phyloP scores from a whole-genome alignment of 371 early-diverging fungal species.

The Mortierella sp. region DNA sequence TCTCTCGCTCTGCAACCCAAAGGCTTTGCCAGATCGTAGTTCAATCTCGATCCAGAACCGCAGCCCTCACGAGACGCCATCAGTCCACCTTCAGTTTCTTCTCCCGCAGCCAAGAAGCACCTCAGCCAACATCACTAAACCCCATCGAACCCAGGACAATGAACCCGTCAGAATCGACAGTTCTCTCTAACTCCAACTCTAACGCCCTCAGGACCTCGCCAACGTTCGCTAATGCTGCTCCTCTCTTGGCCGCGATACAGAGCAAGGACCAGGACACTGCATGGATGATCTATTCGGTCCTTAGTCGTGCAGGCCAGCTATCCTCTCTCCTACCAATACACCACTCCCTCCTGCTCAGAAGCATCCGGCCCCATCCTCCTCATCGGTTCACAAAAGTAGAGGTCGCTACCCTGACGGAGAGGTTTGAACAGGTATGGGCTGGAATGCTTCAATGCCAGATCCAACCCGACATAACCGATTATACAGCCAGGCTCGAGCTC shows the following conservation, averaged over 20 bases:
- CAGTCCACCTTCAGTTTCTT: conserved; percentile 48
- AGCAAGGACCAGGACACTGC: conserved; percentile 51
- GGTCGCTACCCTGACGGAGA: conserved; percentile 13
- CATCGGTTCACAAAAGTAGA: conserved; percentile 19
- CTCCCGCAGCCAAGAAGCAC: conserved; percentile 19
- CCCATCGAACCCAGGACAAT: not conserved
- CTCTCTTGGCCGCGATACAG: conserved; percentile 37
- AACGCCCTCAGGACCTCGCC: conserved; percentile 29
- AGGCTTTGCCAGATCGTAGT: conserved; percentile 20
- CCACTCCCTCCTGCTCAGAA: conserved; percentile 32
- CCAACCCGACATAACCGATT: conserved; percentile 44
- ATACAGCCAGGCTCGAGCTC: conserved; percentile 40
- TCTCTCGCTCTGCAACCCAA: conserved; percentile 14
- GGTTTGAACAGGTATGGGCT: conserved; percentile 41
- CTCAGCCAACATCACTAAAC: not conserved
- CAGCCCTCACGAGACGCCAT: conserved; percentile 25
- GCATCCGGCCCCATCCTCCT: conserved; percentile 20
- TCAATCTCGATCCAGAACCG: conserved; percentile 15
- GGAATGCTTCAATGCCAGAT: conserved; percentile 33
- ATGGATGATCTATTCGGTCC: conserved; percentile 47
- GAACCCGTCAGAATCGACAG: not conserved
- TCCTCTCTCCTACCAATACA: conserved; percentile 34
- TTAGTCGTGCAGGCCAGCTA: conserved; percentile 30
- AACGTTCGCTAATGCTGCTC: conserved; percentile 32
- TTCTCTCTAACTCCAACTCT: too few species aligned